phyloP scores from a whole-genome alignment of 1,284 basidiomycete species.

The Puccinia polysora region DNA sequence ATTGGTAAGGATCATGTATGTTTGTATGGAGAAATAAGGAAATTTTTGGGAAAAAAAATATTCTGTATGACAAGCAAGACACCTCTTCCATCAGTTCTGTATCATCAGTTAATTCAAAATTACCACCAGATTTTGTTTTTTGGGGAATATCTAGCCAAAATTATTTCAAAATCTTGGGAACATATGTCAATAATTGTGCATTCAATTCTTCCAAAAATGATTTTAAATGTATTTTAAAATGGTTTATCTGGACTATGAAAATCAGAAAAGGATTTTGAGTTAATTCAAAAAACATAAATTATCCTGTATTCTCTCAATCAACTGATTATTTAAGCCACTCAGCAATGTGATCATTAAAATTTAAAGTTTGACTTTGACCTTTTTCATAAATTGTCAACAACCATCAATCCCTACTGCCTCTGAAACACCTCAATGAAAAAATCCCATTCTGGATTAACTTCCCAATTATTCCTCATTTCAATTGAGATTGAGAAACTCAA shows the following conservation, averaged over 20 bases:
- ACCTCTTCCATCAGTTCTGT: constrained; percentile 61
- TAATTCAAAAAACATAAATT: too few species aligned
- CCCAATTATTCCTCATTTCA: too few species aligned
- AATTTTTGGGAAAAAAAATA: constrained; percentile 47
- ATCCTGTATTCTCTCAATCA: too few species aligned
- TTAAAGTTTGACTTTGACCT: too few species aligned
- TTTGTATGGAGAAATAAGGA: constrained; percentile 81
- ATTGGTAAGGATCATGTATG: constrained; percentile 91
- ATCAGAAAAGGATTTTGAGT: constrained; percentile 62
- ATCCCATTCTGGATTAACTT: too few species aligned
- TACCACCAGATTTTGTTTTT: constrained; percentile 71
- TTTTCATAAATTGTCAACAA: too few species aligned
- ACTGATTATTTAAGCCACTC: too few species aligned
- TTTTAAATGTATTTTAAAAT: constrained; percentile 84
- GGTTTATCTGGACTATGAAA: constrained; percentile 97
- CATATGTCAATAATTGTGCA: constrained; percentile 81
- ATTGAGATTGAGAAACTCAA: too few species aligned
- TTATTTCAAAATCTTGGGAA: constrained; percentile 85
- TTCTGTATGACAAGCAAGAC: constrained; percentile 54
- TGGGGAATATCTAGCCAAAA: constrained; percentile 87
- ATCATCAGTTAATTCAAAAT: constrained; percentile 53
- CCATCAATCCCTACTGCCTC: too few species aligned
- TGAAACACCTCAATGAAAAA: too few species aligned
- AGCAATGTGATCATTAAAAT: too few species aligned
- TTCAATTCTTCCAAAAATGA: constrained; percentile 82